Percentiles rank a stretch among this genome's conserved stretches.
Conservation (phyloP, 1,139 yeast species). For the Taiozyma sp. region DNA sequence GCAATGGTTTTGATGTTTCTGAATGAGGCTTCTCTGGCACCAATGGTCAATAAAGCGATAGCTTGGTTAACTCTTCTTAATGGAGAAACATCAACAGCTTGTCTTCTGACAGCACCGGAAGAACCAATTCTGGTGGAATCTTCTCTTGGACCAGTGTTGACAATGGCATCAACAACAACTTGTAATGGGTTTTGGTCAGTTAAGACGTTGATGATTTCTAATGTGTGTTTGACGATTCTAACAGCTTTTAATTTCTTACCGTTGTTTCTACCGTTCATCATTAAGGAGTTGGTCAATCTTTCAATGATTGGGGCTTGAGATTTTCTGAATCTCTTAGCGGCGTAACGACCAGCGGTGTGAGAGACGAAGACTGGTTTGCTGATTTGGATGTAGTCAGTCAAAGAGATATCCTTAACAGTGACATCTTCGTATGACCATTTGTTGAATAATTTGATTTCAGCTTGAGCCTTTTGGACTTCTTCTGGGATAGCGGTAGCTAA, state of each 20-base stretch:
- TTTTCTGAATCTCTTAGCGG: slow-evolving; percentile 99
- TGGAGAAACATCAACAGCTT: slow-evolving; percentile 99
- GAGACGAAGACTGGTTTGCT: slow-evolving; percentile 97
- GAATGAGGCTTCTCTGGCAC: slow-evolving; percentile 99
- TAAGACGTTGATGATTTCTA: slow-evolving; percentile 95
- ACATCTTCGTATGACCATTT: slow-evolving; percentile 99
- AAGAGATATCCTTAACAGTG: slow-evolving; percentile 95
- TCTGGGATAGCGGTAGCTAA: slow-evolving; percentile 95
- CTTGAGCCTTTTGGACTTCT: slow-evolving; percentile 94
- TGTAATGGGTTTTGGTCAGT: slow-evolving; percentile 99
- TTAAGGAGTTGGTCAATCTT: slow-evolving; percentile 99
- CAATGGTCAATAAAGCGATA: slow-evolving; percentile 94
- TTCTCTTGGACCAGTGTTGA: slow-evolving; percentile 99
- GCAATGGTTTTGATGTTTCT: slow-evolving; percentile 99
- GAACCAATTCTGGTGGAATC: slow-evolving; percentile 99
- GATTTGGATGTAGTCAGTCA: slow-evolving; percentile 97
- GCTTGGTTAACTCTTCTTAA: slow-evolving; percentile 99
- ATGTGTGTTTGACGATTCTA: slow-evolving; percentile 98
- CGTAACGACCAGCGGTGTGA: slow-evolving; percentile 99
- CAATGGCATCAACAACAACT: slow-evolving; percentile 98
- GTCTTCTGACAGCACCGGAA: slow-evolving; percentile 99
- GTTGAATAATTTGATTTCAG: slow-evolving; percentile 97
- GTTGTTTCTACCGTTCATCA: slow-evolving; percentile 99
- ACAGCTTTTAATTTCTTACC: slow-evolving; percentile 99
- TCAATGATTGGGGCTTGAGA: slow-evolving; percentile 99